Conservation (phyloP, 164 flowering plant species). For the Chimonanthus praecox region DNA sequence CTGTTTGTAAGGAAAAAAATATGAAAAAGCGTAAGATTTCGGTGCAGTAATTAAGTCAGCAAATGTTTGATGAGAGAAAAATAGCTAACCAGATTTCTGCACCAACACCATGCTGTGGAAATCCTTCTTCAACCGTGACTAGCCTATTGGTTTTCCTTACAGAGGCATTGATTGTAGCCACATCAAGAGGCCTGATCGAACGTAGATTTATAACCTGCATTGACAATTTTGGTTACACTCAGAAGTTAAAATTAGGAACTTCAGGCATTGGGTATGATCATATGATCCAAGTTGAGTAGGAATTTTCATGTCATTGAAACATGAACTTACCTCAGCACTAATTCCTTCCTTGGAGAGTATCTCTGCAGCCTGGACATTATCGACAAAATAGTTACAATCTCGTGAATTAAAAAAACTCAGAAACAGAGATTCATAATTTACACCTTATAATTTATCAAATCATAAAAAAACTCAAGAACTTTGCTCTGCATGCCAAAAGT, state of each 20-base stretch:
- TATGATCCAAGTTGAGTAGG: no score
- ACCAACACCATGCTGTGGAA: conserved; percentile 97
- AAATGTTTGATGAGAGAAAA: background rate
- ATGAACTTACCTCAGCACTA: conserved; percentile 71
- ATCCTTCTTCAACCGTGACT: conserved; percentile 92
- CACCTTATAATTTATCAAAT: background rate
- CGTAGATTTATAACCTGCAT: conserved; percentile 84
- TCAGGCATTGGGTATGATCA: background rate
- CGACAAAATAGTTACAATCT: background rate
- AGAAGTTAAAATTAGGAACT: background rate
- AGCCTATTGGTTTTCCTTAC: conserved; percentile 91
- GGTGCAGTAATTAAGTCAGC: background rate
- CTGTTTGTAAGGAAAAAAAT: conserved; percentile 30
- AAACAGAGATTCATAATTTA: no score
- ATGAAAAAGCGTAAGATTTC: background rate
- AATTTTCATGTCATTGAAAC: background rate
- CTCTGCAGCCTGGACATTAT: conserved; percentile 75
- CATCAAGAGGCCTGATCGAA: conserved; percentile 91
- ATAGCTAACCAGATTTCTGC: conserved; percentile 83
- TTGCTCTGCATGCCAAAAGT: background rate
- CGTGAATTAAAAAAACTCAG: no score
- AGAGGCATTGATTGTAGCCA: conserved; percentile 75
- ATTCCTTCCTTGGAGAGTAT: conserved; percentile 89
- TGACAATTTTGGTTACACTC: background rate
- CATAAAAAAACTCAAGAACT: background rate